Evolutionary conservation across 2,329 filamentous ascomycete species (phyloP).

Genomic region (Cadophora luteo-olivacea): DNA sequence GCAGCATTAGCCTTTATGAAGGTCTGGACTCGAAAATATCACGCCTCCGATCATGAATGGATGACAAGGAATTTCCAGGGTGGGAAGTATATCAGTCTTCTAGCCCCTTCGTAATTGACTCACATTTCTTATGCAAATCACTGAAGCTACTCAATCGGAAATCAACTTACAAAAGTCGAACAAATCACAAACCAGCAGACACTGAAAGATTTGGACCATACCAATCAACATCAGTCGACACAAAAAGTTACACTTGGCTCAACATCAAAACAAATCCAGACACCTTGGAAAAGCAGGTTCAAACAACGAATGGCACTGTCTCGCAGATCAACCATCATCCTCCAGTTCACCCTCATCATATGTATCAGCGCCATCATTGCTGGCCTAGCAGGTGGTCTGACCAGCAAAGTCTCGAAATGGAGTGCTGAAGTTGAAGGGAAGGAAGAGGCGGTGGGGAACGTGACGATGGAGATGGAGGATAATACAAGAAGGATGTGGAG

Average conservation of each 20-base stretch:
- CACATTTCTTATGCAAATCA: too few species aligned
- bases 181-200: too few species aligned
- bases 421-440: background rate
- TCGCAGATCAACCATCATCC: background rate
- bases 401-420: constrained; percentile 11
- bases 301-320: background rate
- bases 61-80: background rate
- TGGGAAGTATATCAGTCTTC: background rate
- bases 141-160: too few species aligned
- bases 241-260: too few species aligned
- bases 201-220: too few species aligned
- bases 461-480: background rate
- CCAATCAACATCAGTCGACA: too few species aligned
- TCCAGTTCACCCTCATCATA: constrained; percentile 21
- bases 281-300: too few species aligned
- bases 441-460: background rate
- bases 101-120: background rate
- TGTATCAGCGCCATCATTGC: constrained; percentile 22
- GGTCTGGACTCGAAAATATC: background rate
- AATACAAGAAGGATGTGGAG: background rate
- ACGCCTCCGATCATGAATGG: background rate
- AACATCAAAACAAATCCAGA: too few species aligned
- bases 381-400: constrained; percentile 18
- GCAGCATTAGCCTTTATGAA: background rate
- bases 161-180: too few species aligned